Base-by-base conservation (phyloP, 2,329 filamentous ascomycete genomes). In the Alternaria incomplexa region DNA sequence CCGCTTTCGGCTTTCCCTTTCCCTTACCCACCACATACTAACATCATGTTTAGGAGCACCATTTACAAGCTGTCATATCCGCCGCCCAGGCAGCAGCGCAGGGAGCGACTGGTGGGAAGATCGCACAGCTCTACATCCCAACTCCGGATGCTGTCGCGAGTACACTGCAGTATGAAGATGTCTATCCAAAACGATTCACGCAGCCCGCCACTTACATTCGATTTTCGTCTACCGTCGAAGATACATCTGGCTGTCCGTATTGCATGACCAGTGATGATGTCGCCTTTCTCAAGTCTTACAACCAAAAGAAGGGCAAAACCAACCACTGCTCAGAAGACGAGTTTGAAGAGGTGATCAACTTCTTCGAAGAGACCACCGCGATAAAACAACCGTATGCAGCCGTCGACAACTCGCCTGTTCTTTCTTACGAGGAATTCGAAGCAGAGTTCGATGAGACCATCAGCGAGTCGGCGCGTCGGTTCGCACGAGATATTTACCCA, bases 211-310 rank as follows among this genome's bases (percentile, higher is more conserved):
- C 94, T 65, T 98, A 98, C 82, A 97, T 99, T 79, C 93, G 95
- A 69, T 98, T 97, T 83, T 98, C 96, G 68, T 95, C 97, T 70
- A 99, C 96, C 3, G 95, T 99, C 65, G 96, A 99, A 82, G 96
- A 99, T 81, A 97, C 91, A 74, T 91, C 93, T 76, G 92, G 92
- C 74, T 92, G 91, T 78, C 88, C 90, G 73, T 99, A 99, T 89
- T 93, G 97, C 82, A 95, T 98, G 91, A 94, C 90, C 26, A 90
- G 91, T 69, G 93, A 97, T 75, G 96, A 99, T 82, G 91, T 93
- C 79, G 88, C 86, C 59, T 97, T 93, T 77, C 87, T 99, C 72
- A 92, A 90, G 76, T 86, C 88, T 70, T 91, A 96, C 83, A 99
- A 98, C 82, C 85, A 89, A 71, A 94, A 91, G 82, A 89, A 87